Evolutionary conservation across 805 yeast species (phyloP), one percentile per base, ranked within the genome.

Genomic region (Komagataella pseudopastoris): DNA sequence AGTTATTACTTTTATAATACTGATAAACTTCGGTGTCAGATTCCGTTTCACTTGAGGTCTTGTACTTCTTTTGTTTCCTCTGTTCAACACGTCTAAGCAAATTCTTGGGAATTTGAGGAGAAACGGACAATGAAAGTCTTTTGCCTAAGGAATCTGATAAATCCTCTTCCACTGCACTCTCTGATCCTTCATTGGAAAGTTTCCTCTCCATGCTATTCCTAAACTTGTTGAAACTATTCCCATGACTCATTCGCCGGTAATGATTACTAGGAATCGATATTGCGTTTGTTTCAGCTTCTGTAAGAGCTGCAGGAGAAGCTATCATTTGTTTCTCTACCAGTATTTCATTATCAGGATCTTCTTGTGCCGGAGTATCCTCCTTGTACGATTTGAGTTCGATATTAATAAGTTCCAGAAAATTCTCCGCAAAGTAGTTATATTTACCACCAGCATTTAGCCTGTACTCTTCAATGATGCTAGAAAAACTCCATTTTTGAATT

Each of bases 401-500:
- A 50, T 80, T 78, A 3, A 88, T 71, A 53, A 89, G 64, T 60
- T 91, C 98, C 48, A 91, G 66, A 58, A 85, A 88, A 3, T 83
- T 83, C 61, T 90, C 96, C 18, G 88, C 87, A 56, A 76, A 78
- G 62, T 88, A 89, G 59, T 82, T 88, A 48, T 84, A 74, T 57
- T 84, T 80, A 56, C 78, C 79, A 30, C 88, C 85, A 18, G 87
- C 73, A 64, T 80, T 86, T 6, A 86, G 72, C 51, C 96, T 71
- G 65, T 88, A 93, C 63, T 91, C 98, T 58, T 83, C 84, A 20
- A 89, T 76, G 4, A 91, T 80, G 17, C 95, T 83, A 22, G 90
- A 80, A 61, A 85, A 84, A 58, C 81, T 83, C 98, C 97, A 91
- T 66, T 85, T 85, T 65, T 88, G 93, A 45, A 90, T 71, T 62